Conservation (phyloP, 78 protist species). For the Mantamonas sphyraenae region DNA sequence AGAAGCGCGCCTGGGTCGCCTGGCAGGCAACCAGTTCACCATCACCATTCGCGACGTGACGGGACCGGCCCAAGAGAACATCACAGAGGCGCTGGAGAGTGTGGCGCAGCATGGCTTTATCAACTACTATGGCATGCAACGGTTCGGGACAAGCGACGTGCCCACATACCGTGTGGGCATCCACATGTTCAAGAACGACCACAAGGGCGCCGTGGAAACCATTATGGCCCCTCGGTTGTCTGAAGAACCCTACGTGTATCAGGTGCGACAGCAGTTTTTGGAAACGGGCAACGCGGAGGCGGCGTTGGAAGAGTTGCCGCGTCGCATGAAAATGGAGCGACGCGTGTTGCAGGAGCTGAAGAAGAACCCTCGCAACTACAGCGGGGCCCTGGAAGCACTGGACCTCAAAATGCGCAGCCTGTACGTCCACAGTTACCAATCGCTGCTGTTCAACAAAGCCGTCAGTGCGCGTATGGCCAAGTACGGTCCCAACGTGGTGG, state of each 20-base stretch:
- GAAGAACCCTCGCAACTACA: background rate
- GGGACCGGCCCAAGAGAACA: background rate
- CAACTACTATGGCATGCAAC: conserved; percentile 56
- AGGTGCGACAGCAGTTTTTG: background rate
- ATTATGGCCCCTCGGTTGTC: background rate
- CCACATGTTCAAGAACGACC: conserved; percentile 4
- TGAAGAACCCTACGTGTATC: background rate
- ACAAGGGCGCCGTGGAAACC: background rate
- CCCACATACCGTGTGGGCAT: conserved; percentile 29
- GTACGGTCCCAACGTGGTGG: background rate
- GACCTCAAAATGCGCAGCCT: conserved; percentile 9
- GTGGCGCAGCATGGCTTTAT: conserved; percentile 17
- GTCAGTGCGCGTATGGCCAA: conserved; percentile 21
- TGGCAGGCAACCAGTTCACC: conserved; percentile 40
- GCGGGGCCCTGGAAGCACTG: background rate
- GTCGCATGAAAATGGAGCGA: background rate
- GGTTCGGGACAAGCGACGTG: conserved; percentile 35
- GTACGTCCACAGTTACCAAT: conserved; percentile 33
- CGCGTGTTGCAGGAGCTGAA: background rate
- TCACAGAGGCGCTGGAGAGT: background rate
- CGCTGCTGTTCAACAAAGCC: conserved; percentile 13
- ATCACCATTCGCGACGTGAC: conserved; percentile 26
- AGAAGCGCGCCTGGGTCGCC: conserved; percentile 23
- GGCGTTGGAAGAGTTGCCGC: background rate
- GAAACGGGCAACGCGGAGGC: background rate